A percentile compares a stretch with the other conserved stretches of the same genome.
phyloP scores from a whole-genome alignment of 805 yeast genomes.

The Starmerella tilneyi region DNA sequence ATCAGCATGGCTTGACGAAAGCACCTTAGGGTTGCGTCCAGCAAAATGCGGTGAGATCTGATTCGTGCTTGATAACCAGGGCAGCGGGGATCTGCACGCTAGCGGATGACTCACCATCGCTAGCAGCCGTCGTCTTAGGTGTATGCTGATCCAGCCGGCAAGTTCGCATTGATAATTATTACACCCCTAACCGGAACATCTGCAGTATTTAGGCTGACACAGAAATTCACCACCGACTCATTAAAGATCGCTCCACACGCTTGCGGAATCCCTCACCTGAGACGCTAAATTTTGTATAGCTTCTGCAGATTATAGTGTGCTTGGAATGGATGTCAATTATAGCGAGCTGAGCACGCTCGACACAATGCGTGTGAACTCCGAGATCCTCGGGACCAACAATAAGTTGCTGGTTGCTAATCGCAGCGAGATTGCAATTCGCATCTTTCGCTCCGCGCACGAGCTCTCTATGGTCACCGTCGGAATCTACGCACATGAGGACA shows the following conservation, averaged over 20 bases:
- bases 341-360: constrained; percentile 30
- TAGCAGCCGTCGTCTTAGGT: too few species aligned
- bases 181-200: constrained; percentile 4
- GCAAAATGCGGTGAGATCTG: background rate
- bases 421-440: constrained; percentile 34
- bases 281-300: background rate
- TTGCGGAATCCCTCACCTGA: background rate
- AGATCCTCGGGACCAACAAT: constrained; percentile 44
- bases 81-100: too few species aligned
- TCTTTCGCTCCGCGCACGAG: constrained; percentile 96
- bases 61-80: constrained; percentile 2
- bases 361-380: constrained; percentile 32
- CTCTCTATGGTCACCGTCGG: constrained; percentile 95
- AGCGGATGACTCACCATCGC: too few species aligned
- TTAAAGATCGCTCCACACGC: too few species aligned
- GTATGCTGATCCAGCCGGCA: too few species aligned
- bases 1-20: background rate
- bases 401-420: constrained; percentile 35
- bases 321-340: constrained; percentile 28
- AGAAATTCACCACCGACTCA: background rate
- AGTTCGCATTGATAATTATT: too few species aligned
- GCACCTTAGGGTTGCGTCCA: background rate
- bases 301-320: background rate
- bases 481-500: constrained; percentile 90
- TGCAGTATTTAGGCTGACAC: constrained; percentile 2